These are phyloP conservation scores for Exophiala sp. DNA, from an alignment of 2,329 filamentous ascomycete genomes.

Conservation along the genomic window DNA sequence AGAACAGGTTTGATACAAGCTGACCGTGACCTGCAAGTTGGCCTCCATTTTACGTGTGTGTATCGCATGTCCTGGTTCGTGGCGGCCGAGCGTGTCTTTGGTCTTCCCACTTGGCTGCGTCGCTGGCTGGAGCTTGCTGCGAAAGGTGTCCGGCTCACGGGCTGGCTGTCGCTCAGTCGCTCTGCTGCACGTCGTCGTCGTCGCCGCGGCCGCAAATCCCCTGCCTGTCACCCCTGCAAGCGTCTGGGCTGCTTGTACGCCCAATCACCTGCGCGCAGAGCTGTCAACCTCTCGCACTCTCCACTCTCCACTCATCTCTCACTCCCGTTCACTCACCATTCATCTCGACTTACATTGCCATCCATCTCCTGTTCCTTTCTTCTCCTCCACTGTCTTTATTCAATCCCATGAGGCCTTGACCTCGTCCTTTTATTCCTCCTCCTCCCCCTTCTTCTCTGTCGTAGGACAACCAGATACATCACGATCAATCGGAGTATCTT, in stretches of 20 bases:
- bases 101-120: neutral
- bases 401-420: constrained; percentile 21
- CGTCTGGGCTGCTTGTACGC: constrained; percentile 18
- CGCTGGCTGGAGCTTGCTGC: neutral
- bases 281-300: constrained; percentile 23
- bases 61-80: neutral
- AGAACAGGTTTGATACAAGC: neutral
- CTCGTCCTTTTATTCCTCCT: constrained; percentile 22
- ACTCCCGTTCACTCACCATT: constrained; percentile 8
- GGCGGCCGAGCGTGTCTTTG: neutral
- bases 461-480: constrained; percentile 26
- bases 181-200: constrained; percentile 7
- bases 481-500: constrained; percentile 24
- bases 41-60: neutral
- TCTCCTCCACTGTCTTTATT: constrained; percentile 15
- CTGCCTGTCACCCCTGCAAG: constrained; percentile 22
- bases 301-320: constrained; percentile 19
- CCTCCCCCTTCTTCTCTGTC: constrained; percentile 19
- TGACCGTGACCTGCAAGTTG: constrained; percentile 1
- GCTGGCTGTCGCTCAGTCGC: neutral
- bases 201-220: constrained; percentile 16
- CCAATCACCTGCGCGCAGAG: constrained; percentile 16
- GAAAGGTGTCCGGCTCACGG: neutral
- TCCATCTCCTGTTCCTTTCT: constrained; percentile 21
- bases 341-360: constrained; percentile 19